phyloP scores from a whole-genome alignment of 768 basidiomycete genomes.

The Mycena albidolilacea region DNA sequence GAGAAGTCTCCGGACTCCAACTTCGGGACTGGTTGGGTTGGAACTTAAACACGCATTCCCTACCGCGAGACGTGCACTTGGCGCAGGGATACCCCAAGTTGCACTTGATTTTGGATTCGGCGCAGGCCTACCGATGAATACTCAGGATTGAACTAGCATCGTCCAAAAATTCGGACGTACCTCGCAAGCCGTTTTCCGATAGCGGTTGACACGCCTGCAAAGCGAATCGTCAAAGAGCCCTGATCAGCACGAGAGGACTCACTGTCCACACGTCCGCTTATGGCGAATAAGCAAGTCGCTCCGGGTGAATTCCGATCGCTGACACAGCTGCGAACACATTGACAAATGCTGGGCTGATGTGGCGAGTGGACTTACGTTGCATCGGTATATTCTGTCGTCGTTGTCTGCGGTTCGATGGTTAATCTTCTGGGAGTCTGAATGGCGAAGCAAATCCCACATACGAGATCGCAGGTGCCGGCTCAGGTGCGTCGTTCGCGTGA shows the following conservation, averaged over 20 bases:
- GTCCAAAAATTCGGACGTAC: slow-evolving; percentile 42
- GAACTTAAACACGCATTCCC: slow-evolving; percentile 75
- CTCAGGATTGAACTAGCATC: neutral
- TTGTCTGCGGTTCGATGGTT: slow-evolving; percentile 61
- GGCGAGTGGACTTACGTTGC: slow-evolving; percentile 61
- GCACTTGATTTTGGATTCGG: slow-evolving; percentile 84
- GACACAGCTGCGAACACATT: slow-evolving; percentile 65
- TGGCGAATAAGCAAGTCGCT: slow-evolving; percentile 82
- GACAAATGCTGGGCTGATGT: neutral
- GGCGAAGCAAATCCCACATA: slow-evolving; percentile 51
- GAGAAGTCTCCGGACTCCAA: slow-evolving; percentile 43
- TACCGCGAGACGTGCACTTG: slow-evolving; percentile 73
- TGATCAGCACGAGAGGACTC: slow-evolving; percentile 59
- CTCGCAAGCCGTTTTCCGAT: slow-evolving; percentile 78
- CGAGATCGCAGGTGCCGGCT: slow-evolving; percentile 82
- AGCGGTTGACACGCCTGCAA: slow-evolving; percentile 64
- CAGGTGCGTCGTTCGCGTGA: slow-evolving; percentile 81
- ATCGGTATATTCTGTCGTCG: slow-evolving; percentile 75
- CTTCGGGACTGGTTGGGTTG: slow-evolving; percentile 60
- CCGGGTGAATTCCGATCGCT: slow-evolving; percentile 75
- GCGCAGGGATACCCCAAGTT: slow-evolving; percentile 78
- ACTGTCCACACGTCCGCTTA: slow-evolving; percentile 78
- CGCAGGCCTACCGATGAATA: slow-evolving; percentile 63
- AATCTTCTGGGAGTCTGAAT: neutral
- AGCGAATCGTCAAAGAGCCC: slow-evolving; percentile 2